phyloP scores from a whole-genome alignment of 139 green algal species.

The Tetradesmus lagerheimii region DNA sequence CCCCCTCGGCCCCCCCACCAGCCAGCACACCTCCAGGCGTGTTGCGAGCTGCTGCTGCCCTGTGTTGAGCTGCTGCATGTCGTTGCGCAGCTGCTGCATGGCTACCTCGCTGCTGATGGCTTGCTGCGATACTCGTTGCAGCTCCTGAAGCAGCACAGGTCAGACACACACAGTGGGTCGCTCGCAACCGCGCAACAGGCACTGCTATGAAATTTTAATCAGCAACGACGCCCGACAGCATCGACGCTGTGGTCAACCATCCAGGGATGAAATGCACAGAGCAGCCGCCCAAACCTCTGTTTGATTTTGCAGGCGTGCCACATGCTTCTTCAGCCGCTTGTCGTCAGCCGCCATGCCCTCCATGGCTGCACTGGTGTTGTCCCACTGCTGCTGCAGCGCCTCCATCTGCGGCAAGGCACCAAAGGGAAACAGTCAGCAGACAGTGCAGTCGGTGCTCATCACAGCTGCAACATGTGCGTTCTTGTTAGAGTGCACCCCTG shows the following conservation, averaged over 20 bases:
- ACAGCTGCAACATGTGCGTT: too few species aligned
- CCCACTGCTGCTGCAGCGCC: conserved; percentile 38
- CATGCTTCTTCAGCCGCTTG: conserved; percentile 28
- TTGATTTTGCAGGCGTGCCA: conserved; percentile 1
- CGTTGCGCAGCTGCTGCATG: conserved; percentile 1
- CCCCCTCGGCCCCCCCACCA: neutral
- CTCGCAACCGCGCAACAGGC: neutral
- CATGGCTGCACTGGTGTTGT: conserved; percentile 6
- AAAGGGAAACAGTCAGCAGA: too few species aligned
- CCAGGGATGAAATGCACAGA: neutral
- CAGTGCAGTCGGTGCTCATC: too few species aligned
- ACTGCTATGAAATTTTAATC: neutral
- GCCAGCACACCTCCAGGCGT: neutral
- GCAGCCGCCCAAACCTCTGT: conserved; percentile 19
- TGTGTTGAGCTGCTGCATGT: conserved; percentile 12
- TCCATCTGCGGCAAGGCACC: conserved; percentile 34
- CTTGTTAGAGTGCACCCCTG: too few species aligned
- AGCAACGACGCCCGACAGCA: neutral
- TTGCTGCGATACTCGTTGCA: conserved; percentile 13
- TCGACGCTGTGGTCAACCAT: neutral
- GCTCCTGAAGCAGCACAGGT: conserved; percentile 15
- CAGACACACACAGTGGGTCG: neutral
- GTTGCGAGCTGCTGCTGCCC: conserved; percentile 28
- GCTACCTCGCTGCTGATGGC: neutral
- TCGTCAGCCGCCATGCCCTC: conserved; percentile 9